Conservation (phyloP, 1,139 yeast species). For the Kluyveromyces marxianus region DNA sequence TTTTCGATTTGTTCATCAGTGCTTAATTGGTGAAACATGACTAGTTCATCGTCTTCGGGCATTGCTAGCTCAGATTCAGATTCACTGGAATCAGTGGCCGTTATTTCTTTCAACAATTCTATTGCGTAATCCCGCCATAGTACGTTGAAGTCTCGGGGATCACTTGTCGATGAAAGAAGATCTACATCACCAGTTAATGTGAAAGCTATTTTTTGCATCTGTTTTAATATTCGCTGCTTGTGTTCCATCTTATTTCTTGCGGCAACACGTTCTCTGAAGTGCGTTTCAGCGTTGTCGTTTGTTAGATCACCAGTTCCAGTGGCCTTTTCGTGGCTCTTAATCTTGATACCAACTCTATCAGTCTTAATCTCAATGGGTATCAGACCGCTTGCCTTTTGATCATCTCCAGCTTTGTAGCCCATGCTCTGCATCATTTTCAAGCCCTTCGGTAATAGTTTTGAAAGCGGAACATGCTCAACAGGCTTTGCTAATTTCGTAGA, state of each 20-base stretch:
- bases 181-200: slow-evolving; percentile 28
- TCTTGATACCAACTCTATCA: slow-evolving; percentile 14
- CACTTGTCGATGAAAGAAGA: slow-evolving; percentile 17
- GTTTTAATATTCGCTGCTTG: slow-evolving; percentile 13
- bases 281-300: neutral
- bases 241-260: slow-evolving; percentile 14
- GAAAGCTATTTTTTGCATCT: slow-evolving; percentile 30
- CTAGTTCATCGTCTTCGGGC: slow-evolving; percentile 29
- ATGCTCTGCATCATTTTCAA: slow-evolving; percentile 46
- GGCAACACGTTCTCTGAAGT: slow-evolving; percentile 21
- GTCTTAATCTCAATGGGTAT: slow-evolving; percentile 22
- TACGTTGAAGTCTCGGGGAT: slow-evolving; percentile 31
- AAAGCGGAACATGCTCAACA: neutral
- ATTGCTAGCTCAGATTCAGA: slow-evolving; percentile 11
- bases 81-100: slow-evolving; percentile 1
- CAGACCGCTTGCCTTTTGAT: slow-evolving; percentile 15
- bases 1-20: slow-evolving; percentile 26
- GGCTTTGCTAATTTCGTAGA: too few species aligned
- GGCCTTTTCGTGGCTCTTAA: slow-evolving; percentile 7
- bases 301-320: neutral
- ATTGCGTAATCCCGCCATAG: slow-evolving; percentile 31
- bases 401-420: slow-evolving; percentile 45
- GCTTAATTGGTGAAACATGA: slow-evolving; percentile 25
- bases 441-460: slow-evolving; percentile 33
- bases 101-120: slow-evolving; percentile 2